Evolutionary conservation across 2,329 filamentous ascomycete genomes (phyloP), one percentile per base, ranked within the genome.

Genomic region (Cytospora schulzeri): DNA sequence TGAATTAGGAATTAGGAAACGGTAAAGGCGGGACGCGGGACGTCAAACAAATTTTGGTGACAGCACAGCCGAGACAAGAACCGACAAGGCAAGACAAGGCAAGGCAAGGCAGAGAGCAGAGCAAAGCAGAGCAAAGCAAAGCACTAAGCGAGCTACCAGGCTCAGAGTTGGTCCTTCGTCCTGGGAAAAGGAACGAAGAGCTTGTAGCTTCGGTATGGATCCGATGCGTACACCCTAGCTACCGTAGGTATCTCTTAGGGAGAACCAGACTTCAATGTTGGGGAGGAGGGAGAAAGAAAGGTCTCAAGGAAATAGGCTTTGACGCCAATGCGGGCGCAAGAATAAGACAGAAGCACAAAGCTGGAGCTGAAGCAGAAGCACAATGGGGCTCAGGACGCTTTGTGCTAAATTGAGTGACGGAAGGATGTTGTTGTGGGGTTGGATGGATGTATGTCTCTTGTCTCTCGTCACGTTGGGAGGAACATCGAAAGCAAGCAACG

Each of bases 11-110:
- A 53, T 45, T 45, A 19, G 59, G 52, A 50, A 41, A 33, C 52
- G 52, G 28, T 52, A 41, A 62, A 52, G 52, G 60, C 38, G 54
- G 55, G 28, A 56, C 35, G 51, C n/a, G 60, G 52, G 38, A n/a
- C n/a, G 52, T 52, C 28, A 50, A 35, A 11, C 19, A 17, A 38
- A 50, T 48, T 8, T 35, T 29, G 53, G 19, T 56, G 52, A 56
- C 24, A 35, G n/a, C 52, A 56, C 59, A 62, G 59, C 59, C 59
- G 59, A 62, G 52, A 62, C 59, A 31, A 48, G 59, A 24, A 17
- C 22, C 17, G 41, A 26, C 35, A 48, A 29, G 14, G n/a, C 17
- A 31, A n/a, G n/a, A n/a, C n/a, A n/a, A n/a, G n/a, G n/a, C n/a
- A n/a, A n/a, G n/a, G n/a, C n/a, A n/a, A n/a, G n/a, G n/a, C n/a